Evolutionary conservation across 495 filamentous ascomycete species (phyloP), one percentile per base, ranked within the genome.

Genomic region (Trichocladium antarcticum): DNA sequence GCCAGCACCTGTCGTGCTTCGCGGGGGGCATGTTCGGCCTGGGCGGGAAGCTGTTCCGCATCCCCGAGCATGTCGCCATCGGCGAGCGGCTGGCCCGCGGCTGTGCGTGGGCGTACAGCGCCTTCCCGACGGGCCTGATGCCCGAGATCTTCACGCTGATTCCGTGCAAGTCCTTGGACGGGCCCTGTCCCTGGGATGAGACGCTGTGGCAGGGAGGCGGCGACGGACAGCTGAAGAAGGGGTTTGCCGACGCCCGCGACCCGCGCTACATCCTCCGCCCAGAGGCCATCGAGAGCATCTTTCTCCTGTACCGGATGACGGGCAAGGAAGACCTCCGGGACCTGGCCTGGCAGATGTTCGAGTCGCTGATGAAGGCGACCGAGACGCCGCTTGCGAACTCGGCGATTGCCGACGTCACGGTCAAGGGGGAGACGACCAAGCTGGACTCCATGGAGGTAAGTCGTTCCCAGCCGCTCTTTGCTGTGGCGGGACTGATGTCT

Each of bases 21-120:
- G 79, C 79, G 0, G 90, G 92, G 6, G 90, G 87, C 16, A 96
- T 96, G 90, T 79, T 94, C 39, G 90, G 80, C 9, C 68, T 98
- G 31, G 92, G 87, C 34, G 83, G 85, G 24, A 85, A 80, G 57
- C 69, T 89, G 2, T 89, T 93, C 51, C 69, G 76, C 17, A 72
- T 80, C 15, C 69, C 80, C 2, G 74, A 76, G 3, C 83, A 96
- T 56, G 65, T 96, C 41, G 75, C 84, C n/a, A 73, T 87, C 24
- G 92, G 83, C 2, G 69, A 74, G 37, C 84, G 86, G 57, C 72
- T 96, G 12, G 84, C 87, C 0, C 82, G 92, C 43, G 92, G 89
- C n/a, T 96, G 90, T 54, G 81, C 89, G 14, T 96, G 87, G 89
- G 79, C 85, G 2, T 96, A 95, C 59, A 73, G 81, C 28, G 73